A percentile compares a stretch with the other conserved stretches of the same genome.
Conservation (phyloP, 305 asterid species). For the Solanum chacoense region DNA sequence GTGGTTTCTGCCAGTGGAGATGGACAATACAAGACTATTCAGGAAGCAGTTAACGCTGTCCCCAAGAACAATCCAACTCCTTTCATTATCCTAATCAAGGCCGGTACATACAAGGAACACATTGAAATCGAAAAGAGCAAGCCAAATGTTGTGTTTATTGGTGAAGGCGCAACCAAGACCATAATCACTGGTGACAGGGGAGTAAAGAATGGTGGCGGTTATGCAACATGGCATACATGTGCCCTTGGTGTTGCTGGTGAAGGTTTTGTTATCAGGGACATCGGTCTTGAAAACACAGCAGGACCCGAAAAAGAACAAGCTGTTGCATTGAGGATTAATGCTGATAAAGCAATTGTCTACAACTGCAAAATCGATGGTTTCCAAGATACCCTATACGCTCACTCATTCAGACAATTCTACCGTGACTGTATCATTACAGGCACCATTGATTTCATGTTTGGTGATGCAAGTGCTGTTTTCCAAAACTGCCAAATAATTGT, state of each 20-base stretch:
- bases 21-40: conserved; percentile 47
- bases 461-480: conserved; percentile 49
- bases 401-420: conserved; percentile 56
- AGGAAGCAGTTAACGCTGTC: conserved; percentile 23
- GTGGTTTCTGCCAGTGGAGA: conserved; percentile 58
- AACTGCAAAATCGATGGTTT: conserved; percentile 50
- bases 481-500: conserved; percentile 48
- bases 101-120: conserved; percentile 54
- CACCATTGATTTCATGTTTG: conserved; percentile 67
- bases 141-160: conserved; percentile 29
- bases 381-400: conserved; percentile 59
- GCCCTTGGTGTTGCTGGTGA: conserved; percentile 9
- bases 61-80: conserved; percentile 25
- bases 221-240: background rate
- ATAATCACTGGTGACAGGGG: background rate
- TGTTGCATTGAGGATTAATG: conserved; percentile 25
- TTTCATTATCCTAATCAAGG: conserved; percentile 44
- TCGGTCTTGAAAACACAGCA: conserved; percentile 60
- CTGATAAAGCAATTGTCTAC: conserved; percentile 42
- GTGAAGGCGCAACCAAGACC: conserved; percentile 59
- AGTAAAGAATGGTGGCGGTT: background rate
- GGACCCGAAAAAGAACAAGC: conserved; percentile 61
- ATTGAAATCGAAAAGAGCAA: conserved; percentile 33
- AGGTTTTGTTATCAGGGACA: conserved; percentile 44
- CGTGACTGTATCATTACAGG: conserved; percentile 53